Conservation (phyloP, 2,329 filamentous ascomycete species). For the Scolecobasidium constrictum region DNA sequence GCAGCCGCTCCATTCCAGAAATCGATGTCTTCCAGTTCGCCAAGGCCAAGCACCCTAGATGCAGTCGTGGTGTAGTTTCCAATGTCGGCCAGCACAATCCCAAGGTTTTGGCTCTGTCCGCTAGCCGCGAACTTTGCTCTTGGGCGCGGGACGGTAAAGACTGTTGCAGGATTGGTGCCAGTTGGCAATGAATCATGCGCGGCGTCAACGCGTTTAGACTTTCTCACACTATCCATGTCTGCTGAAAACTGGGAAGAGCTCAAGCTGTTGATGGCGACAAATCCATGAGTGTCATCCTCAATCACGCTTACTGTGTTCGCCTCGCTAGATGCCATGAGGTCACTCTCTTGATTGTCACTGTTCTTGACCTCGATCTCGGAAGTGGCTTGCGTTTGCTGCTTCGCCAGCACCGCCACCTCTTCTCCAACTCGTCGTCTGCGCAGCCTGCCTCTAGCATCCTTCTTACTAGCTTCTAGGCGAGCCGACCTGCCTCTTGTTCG, state of each 20-base stretch:
- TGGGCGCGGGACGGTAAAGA: conserved; percentile 10
- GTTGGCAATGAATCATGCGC: conserved; percentile 10
- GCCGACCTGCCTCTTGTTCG: conserved; percentile 12
- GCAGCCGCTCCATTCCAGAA: conserved; percentile 7
- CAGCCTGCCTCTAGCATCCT: conserved; percentile 12
- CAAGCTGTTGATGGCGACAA: conserved; percentile 11
- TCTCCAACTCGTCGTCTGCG: conserved; percentile 11
- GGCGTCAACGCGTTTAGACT: conserved; percentile 10
- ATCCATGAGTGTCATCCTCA: conserved; percentile 10
- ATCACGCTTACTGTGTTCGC: conserved; percentile 10
- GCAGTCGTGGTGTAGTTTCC: conserved; percentile 9
- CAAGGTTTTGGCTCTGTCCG: conserved; percentile 10
- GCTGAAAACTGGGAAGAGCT: conserved; percentile 11
- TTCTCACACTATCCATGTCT: conserved; percentile 11
- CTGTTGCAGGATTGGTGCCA: conserved; percentile 11
- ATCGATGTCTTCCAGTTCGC: conserved; percentile 7
- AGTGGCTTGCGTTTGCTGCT: conserved; percentile 11
- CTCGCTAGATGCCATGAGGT: conserved; percentile 10
- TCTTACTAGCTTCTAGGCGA: conserved; percentile 12
- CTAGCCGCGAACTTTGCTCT: conserved; percentile 6
- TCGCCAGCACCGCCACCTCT: conserved; percentile 11
- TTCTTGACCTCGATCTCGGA: conserved; percentile 2
- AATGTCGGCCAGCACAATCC: conserved; percentile 11
- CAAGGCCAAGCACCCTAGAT: conserved; percentile 13
- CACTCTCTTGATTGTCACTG: conserved; percentile 10